Evolutionary conservation across 345 rosid genomes (phyloP).

Genomic region (Moricandia moricandioides): DNA sequence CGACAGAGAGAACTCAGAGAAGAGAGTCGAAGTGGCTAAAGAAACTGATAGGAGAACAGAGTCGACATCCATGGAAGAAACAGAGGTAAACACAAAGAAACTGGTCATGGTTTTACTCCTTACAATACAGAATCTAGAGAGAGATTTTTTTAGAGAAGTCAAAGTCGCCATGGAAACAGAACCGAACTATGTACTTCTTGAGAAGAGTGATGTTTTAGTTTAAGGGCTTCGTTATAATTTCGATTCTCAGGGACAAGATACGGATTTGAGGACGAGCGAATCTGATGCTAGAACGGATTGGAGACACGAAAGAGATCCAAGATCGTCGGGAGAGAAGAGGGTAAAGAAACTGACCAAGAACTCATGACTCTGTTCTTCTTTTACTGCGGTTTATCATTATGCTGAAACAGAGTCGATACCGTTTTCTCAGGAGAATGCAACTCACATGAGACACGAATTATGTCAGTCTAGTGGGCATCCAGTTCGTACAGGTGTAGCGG

Average conservation of each 20-base stretch:
- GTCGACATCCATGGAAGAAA: neutral
- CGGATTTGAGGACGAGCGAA: neutral
- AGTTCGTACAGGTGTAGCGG: neutral
- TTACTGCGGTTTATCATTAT: neutral
- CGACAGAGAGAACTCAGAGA: neutral
- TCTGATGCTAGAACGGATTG: neutral
- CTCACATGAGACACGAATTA: neutral
- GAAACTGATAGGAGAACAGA: neutral
- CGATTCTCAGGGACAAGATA: neutral
- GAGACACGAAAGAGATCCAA: neutral
- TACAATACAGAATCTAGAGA: neutral
- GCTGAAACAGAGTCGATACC: neutral
- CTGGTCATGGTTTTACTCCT: neutral
- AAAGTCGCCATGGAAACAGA: neutral
- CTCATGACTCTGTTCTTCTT: neutral
- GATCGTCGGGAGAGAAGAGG: neutral
- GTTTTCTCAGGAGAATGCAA: neutral
- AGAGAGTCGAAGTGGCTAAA: neutral
- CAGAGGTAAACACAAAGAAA: neutral
- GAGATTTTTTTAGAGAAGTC: neutral
- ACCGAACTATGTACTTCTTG: neutral
- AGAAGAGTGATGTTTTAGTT: neutral
- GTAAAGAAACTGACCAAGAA: constrained; percentile 4
- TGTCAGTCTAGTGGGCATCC: neutral
- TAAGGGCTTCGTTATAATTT: neutral